Conservation (phyloP, 2,329 filamentous ascomycete species). For the Cryphonectria carpinicola region DNA sequence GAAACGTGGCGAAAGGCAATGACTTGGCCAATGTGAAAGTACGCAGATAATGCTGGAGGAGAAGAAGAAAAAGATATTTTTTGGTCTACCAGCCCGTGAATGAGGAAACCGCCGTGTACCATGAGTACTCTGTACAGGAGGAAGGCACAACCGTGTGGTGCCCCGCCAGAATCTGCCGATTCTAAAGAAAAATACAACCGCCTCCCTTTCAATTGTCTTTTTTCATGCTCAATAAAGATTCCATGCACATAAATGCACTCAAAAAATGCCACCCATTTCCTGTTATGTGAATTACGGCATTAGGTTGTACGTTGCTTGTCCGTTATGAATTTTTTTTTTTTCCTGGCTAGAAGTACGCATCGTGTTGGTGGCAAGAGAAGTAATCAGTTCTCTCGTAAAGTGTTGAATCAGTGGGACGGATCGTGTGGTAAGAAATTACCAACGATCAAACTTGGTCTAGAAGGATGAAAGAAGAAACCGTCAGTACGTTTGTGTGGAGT, state of each 20-base stretch:
- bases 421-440: conserved; percentile 95
- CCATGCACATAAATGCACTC: conserved; percentile 5
- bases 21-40: not conserved
- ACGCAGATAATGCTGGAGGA: not conserved
- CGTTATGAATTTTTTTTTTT: not conserved
- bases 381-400: not conserved
- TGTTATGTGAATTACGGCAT: conserved; percentile 15
- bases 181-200: not conserved
- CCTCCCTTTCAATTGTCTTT: not conserved
- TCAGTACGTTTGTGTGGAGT: not conserved
- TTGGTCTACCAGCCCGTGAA: conserved; percentile 13
- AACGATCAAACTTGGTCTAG: conserved; percentile 88
- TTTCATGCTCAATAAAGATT: not conserved
- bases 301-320: conserved; percentile 16
- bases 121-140: conserved; percentile 2
- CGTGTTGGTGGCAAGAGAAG: not conserved
- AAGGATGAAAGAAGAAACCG: not conserved
- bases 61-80: not conserved
- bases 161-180: conserved; percentile 1
- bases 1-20: not conserved
- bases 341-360: not conserved
- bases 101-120: conserved; percentile 4
- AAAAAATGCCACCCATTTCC: not conserved
- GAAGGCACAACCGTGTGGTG: conserved; percentile 15
- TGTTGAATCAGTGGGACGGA: conserved; percentile 46